Percentiles rank a stretch among this genome's conserved stretches.
Conservation (phyloP, 2,329 filamentous ascomycete genomes). For the Teratosphaeria nubilosa region DNA sequence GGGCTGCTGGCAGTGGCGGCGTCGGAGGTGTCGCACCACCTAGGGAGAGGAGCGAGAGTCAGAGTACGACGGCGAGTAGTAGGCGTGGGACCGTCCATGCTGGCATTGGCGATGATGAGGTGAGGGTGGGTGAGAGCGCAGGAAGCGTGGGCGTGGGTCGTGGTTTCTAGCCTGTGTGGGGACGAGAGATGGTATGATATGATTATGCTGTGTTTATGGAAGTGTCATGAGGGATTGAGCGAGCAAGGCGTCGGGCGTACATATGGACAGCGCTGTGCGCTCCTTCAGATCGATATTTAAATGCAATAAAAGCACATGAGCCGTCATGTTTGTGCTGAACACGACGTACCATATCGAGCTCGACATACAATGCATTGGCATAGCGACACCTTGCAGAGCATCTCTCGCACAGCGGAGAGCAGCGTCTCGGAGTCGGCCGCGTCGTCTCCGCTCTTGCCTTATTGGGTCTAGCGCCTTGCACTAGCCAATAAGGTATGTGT, state of each 20-base stretch:
- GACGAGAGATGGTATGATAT: not conserved
- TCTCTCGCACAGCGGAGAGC: not conserved
- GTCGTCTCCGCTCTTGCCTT: not conserved
- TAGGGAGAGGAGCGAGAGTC: constrained; percentile 27
- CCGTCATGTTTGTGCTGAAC: not conserved
- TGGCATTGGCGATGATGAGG: constrained; percentile 20
- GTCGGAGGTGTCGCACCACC: constrained; percentile 24
- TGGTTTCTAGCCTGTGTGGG: constrained; percentile 1
- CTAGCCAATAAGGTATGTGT: not conserved
- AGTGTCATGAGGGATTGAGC: not conserved
- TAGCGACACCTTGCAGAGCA: not conserved
- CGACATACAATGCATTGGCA: not conserved
- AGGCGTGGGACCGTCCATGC: constrained; percentile 12
- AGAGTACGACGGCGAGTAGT: constrained; percentile 27
- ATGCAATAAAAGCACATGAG: not conserved
- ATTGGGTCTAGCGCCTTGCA: not conserved
- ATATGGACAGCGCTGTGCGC: not conserved
- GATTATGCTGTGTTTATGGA: not conserved
- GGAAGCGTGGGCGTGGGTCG: constrained; percentile 19
- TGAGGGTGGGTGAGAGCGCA: constrained; percentile 28
- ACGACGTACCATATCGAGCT: not conserved
- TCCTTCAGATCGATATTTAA: not conserved
- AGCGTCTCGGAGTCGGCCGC: not conserved
- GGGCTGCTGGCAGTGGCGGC: constrained; percentile 14
- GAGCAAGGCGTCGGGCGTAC: not conserved